A percentile compares a stretch with the other conserved stretches of the same genome.
phyloP scores from a whole-genome alignment of 140 eudicot genomes.

The Oenanthe javanica region DNA sequence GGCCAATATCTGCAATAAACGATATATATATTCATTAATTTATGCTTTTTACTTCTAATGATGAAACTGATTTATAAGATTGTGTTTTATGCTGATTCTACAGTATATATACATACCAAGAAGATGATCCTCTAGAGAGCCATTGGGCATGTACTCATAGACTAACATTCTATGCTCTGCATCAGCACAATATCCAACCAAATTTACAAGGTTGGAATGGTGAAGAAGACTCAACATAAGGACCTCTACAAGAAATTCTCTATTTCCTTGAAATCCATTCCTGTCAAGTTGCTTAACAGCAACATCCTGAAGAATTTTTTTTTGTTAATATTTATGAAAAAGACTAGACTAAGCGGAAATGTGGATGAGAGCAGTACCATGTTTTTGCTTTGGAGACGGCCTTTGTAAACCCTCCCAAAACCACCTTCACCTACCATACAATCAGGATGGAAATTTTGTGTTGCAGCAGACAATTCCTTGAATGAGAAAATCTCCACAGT shows the following conservation, averaged over 20 bases:
- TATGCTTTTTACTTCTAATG: background rate
- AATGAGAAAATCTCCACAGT: background rate
- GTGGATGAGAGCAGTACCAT: background rate
- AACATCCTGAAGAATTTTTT: conserved; percentile 19
- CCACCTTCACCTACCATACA: conserved; percentile 31
- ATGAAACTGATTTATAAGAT: background rate
- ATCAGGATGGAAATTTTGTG: conserved; percentile 14
- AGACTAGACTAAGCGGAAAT: background rate
- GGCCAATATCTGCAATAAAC: background rate
- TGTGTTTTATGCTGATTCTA: background rate
- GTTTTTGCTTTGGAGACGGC: conserved; percentile 9
- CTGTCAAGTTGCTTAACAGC: conserved; percentile 55
- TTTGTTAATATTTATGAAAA: background rate
- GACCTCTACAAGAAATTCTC: conserved; percentile 55
- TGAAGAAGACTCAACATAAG: conserved; percentile 45
- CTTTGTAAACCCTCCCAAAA: conserved; percentile 36
- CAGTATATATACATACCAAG: conserved; percentile 26
- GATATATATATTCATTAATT: background rate
- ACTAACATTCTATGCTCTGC: conserved; percentile 44
- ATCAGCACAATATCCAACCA: conserved; percentile 51
- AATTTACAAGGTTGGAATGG: conserved; percentile 43
- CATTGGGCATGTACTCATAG: conserved; percentile 49
- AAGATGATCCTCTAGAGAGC: conserved; percentile 54
- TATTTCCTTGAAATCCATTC: conserved; percentile 53
- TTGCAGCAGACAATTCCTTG: conserved; percentile 16